Conservation (phyloP, 345 rosid species). For the Hibiscus syriacus region DNA sequence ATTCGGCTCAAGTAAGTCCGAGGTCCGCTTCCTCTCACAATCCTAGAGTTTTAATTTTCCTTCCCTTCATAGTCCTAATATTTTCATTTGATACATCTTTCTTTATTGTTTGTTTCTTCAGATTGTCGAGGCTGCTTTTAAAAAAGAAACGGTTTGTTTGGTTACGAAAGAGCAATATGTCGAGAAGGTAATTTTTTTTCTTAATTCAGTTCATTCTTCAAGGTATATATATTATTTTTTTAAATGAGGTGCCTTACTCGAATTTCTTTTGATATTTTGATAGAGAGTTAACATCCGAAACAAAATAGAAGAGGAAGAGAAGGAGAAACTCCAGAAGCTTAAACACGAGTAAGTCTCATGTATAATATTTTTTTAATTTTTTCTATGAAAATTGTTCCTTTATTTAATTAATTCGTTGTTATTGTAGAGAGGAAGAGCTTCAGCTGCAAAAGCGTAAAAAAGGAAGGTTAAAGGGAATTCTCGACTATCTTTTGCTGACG, state of each 20-base stretch:
- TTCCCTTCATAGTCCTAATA: neutral
- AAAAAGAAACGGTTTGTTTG: constrained; percentile 94
- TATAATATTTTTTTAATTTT: neutral
- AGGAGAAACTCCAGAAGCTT: constrained; percentile 89
- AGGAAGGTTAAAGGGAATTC: constrained; percentile 66
- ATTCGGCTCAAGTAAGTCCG: constrained; percentile 89
- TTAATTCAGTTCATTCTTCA: neutral
- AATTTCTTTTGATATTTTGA: neutral
- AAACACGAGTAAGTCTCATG: constrained; percentile 65
- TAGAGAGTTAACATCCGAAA: constrained; percentile 91
- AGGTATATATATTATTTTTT: neutral
- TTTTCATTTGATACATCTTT: neutral
- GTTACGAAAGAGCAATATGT: constrained; percentile 97
- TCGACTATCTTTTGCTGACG: constrained; percentile 79
- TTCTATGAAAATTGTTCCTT: neutral
- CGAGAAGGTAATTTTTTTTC: constrained; percentile 65
- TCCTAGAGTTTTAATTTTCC: constrained; percentile 6
- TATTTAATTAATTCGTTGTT: neutral
- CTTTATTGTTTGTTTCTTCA: constrained; percentile 5
- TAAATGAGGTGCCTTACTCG: neutral
- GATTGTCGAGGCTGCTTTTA: constrained; percentile 98
- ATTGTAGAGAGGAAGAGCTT: constrained; percentile 79
- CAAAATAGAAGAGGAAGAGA: constrained; percentile 94
- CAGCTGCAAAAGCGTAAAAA: constrained; percentile 83
- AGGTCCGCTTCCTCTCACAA: constrained; percentile 32